These are phyloP conservation scores for Sclerotinia nivalis DNA, from an alignment of 2,329 filamentous ascomycete genomes.

Conservation along the genomic window DNA sequence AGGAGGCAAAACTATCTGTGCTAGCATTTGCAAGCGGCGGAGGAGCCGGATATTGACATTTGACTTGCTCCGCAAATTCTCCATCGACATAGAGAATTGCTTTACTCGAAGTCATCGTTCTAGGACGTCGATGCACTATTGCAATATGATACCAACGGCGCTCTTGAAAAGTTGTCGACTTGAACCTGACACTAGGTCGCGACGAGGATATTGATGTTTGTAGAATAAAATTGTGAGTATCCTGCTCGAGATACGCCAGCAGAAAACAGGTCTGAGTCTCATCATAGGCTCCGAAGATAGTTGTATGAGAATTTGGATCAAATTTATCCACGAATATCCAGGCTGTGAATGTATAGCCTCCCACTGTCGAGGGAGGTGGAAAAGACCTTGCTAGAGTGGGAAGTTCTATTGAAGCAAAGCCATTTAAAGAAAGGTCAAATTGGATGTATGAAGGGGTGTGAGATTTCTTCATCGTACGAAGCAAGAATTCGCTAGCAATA, in stretches of 20 bases:
- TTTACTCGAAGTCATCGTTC: slow-evolving; percentile 72
- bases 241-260: slow-evolving; percentile 88
- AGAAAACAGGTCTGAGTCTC: slow-evolving; percentile 89
- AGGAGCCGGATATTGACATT: slow-evolving; percentile 80
- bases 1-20: slow-evolving; percentile 69
- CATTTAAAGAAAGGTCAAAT: slow-evolving; percentile 86
- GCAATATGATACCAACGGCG: slow-evolving; percentile 91
- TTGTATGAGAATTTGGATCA: slow-evolving; percentile 83
- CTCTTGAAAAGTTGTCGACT: slow-evolving; percentile 73
- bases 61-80: slow-evolving; percentile 89
- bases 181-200: slow-evolving; percentile 90
- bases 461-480: slow-evolving; percentile 72
- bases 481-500: slow-evolving; percentile 65
- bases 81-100: slow-evolving; percentile 90
- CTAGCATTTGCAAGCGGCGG: slow-evolving; percentile 65
- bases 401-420: slow-evolving; percentile 87
- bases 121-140: slow-evolving; percentile 78
- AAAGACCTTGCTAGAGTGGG: slow-evolving; percentile 82
- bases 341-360: slow-evolving; percentile 84
- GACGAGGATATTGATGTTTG: slow-evolving; percentile 89
- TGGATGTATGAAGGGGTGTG: slow-evolving; percentile 83
- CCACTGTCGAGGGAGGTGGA: slow-evolving; percentile 71
- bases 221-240: slow-evolving; percentile 90
- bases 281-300: slow-evolving; percentile 94
- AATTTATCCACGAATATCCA: slow-evolving; percentile 91